Base-by-base conservation (phyloP, 768 basidiomycete species). In the Crepidotus variabilis region DNA sequence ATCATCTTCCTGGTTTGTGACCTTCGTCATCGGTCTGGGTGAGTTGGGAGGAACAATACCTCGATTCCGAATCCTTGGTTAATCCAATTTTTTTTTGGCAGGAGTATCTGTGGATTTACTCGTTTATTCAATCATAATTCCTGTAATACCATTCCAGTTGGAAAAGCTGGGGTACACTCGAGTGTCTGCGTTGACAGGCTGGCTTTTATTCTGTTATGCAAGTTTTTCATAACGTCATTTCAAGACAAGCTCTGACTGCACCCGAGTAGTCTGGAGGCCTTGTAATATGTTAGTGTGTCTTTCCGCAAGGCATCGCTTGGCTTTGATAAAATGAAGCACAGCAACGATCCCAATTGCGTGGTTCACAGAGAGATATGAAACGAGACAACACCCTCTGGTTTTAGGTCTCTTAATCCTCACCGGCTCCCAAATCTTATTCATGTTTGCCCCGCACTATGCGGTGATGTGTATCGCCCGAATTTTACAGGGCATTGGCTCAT, bases 141-240 rank as follows among this genome's bases (percentile, higher is more conserved):
- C 85, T 8, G 83, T 86, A 28, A 74, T 86, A 55, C 84, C 85
- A 1, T 86, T 86, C 62, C 84, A 82, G 33, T 76, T 87, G 21
- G 77, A 84, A 61, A 65, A 55, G 5, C 72, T 86, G 48, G 67
- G 74, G 0, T 81, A 80, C 55, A 62, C 65, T 7, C 54, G 69
- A 10, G 75, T 83, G 21, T 84, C 83, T 33, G 71, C 75, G 1
- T 74, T 77, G 28, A 75, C 80, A 0, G 84, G 85, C 28, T 87
- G 84, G 84, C 69, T 87, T 2, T 70, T 86, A 14, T 84, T 80
- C 60, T 77, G 81, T 57, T 86, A 78, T 58, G 85, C 84, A 58
- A 50, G 80, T 73, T 18, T 16, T 47, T 28, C 16, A 45, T 33
- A 11, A 24, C 28, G 2, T 32, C 8, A 48, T n/a, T 21, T 21